These are phyloP conservation scores for Mucor racemosus DNA, from an alignment of 371 early-diverging fungal genomes.

Conservation along the genomic window DNA sequence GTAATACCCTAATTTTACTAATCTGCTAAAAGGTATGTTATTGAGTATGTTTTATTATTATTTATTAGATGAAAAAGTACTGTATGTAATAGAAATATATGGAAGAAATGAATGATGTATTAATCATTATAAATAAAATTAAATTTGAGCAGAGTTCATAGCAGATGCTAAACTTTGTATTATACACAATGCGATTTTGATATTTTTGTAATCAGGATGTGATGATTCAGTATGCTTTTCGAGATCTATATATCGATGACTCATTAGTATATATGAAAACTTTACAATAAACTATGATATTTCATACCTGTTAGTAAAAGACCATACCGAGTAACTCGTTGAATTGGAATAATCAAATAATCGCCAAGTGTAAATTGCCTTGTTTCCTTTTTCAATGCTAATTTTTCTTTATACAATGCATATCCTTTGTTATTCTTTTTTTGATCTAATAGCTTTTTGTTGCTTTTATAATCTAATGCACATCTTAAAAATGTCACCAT, in stretches of 20 bases:
- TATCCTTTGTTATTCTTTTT: constrained; percentile 28
- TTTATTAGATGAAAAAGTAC: no score
- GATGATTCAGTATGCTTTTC: constrained; percentile 44
- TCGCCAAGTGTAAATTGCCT: constrained; percentile 40
- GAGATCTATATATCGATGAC: constrained; percentile 33
- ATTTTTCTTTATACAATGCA: constrained; percentile 34
- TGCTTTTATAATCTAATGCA: constrained; percentile 43
- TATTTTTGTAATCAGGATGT: constrained; percentile 44
- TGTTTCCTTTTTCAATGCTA: constrained; percentile 39
- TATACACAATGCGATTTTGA: constrained; percentile 35
- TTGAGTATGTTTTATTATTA: no score
- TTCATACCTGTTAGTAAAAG: constrained; percentile 40
- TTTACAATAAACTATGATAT: background rate
- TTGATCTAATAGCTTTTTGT: constrained; percentile 27
- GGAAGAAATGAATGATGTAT: no score
- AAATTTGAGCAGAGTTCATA: constrained; percentile 50
- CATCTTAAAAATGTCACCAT: constrained; percentile 40
- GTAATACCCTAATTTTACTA: no score
- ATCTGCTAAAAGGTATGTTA: no score
- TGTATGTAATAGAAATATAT: no score
- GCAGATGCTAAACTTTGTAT: constrained; percentile 42
- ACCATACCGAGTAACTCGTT: constrained; percentile 43
- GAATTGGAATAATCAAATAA: constrained; percentile 50
- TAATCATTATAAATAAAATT: background rate
- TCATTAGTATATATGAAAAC: background rate